phyloP scores from a whole-genome alignment of 345 rosid genomes.

The Ceriops zippeliana region DNA sequence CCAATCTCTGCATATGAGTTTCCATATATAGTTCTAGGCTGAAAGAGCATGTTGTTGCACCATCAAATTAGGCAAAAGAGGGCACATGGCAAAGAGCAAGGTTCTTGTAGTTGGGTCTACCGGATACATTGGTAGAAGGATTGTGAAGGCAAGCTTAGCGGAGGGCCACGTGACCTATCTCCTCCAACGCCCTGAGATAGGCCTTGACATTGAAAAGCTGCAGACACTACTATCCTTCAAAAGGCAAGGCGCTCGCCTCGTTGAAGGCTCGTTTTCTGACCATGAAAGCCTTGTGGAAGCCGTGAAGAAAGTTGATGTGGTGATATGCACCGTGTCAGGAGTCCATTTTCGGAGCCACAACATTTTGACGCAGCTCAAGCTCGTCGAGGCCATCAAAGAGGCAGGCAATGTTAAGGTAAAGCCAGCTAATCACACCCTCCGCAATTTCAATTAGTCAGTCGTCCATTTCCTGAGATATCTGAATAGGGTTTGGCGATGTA shows the following conservation, averaged over 20 bases:
- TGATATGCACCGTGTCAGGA: conserved; percentile 61
- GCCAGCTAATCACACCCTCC: too few relatives aligned
- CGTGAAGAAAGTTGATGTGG: conserved; percentile 53
- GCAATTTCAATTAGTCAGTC: too few relatives aligned
- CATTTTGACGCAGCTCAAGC: conserved; percentile 49
- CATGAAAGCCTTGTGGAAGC: conserved; percentile 47
- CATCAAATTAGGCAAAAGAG: conserved; percentile 3
- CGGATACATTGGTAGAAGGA: conserved; percentile 54
- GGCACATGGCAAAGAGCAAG: conserved; percentile 46
- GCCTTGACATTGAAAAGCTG: conserved; percentile 61
- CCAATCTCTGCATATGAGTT: too few relatives aligned
- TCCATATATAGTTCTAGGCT: too few relatives aligned
- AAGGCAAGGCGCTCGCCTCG: conserved; percentile 48
- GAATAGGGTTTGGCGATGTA: too few relatives aligned
- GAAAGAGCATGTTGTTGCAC: too few relatives aligned
- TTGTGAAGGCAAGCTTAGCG: conserved; percentile 53
- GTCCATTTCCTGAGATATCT: too few relatives aligned
- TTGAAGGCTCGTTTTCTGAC: conserved; percentile 49
- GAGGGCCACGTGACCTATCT: conserved; percentile 53
- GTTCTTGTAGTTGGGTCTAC: conserved; percentile 65
- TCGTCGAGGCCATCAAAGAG: conserved; percentile 61
- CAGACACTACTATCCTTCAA: conserved; percentile 49
- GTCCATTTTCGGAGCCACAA: conserved; percentile 58
- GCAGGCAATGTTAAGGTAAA: conserved; percentile 64
- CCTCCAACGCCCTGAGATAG: conserved; percentile 52